A percentile compares a stretch with the other conserved stretches of the same genome.
Conservation (phyloP, 495 filamentous ascomycete genomes). For the Penicilliopsis zonata region DNA sequence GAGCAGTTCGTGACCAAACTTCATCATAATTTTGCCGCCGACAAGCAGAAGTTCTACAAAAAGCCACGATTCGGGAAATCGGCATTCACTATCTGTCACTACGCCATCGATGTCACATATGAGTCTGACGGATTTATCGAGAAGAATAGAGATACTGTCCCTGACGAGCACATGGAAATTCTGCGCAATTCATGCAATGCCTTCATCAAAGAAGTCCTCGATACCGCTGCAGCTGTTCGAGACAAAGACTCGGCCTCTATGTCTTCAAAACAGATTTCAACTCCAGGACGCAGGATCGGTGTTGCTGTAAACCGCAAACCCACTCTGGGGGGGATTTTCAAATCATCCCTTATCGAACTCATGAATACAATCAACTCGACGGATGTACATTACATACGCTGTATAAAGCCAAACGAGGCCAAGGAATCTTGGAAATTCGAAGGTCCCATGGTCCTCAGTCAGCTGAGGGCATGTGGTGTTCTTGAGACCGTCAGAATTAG, state of each 20-base stretch:
- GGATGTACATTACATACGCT: slow-evolving; percentile 98
- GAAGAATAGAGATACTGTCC: slow-evolving; percentile 98
- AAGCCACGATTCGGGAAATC: slow-evolving; percentile 97
- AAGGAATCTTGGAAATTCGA: slow-evolving; percentile 98
- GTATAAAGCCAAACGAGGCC: slow-evolving; percentile 97
- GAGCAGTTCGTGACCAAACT: slow-evolving; percentile 97
- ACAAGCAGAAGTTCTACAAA: slow-evolving; percentile 97
- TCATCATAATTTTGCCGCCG: slow-evolving; percentile 80
- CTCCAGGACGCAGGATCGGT: slow-evolving; percentile 70
- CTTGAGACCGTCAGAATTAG: slow-evolving; percentile 97
- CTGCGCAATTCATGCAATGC: slow-evolving; percentile 71
- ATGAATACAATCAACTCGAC: slow-evolving; percentile 97
- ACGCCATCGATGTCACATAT: slow-evolving; percentile 96
- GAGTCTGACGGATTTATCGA: slow-evolving; percentile 99
- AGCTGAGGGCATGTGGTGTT: slow-evolving; percentile 96
- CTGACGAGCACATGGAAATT: slow-evolving; percentile 94
- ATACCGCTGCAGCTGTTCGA: slow-evolving; percentile 70
- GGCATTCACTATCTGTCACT: slow-evolving; percentile 96
- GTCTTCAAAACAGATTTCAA: slow-evolving; percentile 51
- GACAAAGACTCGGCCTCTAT: slow-evolving; percentile 79
- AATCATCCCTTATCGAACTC: slow-evolving; percentile 92
- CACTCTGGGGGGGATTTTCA: slow-evolving; percentile 96
- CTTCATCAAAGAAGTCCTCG: slow-evolving; percentile 77
- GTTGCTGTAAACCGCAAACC: slow-evolving; percentile 92
- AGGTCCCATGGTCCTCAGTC: slow-evolving; percentile 96